Conservation (phyloP, 305 asterid species). For the Plantago coronopus region DNA sequence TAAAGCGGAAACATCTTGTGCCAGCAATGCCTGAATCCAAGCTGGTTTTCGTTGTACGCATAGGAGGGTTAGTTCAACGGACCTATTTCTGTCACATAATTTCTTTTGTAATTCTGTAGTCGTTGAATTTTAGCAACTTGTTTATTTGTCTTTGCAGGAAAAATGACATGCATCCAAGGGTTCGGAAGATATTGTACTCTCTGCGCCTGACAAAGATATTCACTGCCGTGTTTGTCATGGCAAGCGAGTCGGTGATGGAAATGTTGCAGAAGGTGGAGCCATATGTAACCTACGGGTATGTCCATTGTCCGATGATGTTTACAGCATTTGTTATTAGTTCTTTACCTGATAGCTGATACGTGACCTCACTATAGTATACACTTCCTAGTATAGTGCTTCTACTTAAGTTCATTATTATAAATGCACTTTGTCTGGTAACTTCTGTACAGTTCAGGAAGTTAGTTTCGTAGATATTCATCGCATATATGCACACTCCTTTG, state of each 20-base stretch:
- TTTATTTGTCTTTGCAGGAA: constrained; percentile 43
- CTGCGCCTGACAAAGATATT: constrained; percentile 66
- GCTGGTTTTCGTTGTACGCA: constrained; percentile 73
- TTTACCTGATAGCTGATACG: not conserved
- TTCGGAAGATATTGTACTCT: constrained; percentile 62
- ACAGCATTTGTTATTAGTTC: not conserved
- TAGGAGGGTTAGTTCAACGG: constrained; percentile 63
- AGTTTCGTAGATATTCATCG: not conserved
- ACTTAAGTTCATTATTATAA: not conserved
- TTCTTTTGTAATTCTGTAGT: constrained; percentile 7
- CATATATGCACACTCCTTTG: not conserved
- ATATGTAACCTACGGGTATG: constrained; percentile 87
- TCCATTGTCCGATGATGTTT: constrained; percentile 1
- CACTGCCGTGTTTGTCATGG: constrained; percentile 78
- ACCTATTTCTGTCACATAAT: not conserved
- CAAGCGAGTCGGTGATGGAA: constrained; percentile 48
- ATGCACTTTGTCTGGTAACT: not conserved
- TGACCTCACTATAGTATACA: not conserved
- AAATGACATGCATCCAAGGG: constrained; percentile 72
- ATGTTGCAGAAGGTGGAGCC: constrained; percentile 80
- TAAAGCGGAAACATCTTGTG: constrained; percentile 40
- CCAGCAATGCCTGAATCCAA: constrained; percentile 41
- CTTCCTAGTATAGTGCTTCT: not conserved
- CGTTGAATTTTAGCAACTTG: not conserved
- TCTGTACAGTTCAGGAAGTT: not conserved